Conservation (phyloP, 1,284 basidiomycete genomes). For the Boletus sp. region DNA sequence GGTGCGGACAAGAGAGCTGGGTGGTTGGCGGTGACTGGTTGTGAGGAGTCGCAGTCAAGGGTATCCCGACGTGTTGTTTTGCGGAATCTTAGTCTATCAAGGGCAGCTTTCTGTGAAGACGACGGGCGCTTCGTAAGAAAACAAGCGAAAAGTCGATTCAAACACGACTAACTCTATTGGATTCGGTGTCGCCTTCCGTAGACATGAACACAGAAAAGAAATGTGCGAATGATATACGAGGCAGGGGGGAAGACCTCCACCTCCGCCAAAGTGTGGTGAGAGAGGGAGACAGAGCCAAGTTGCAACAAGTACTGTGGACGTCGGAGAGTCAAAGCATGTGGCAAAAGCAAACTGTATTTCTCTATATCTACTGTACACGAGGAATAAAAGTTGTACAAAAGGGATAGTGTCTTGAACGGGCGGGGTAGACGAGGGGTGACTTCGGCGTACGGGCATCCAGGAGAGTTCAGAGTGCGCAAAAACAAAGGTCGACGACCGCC, state of each 20-base stretch:
- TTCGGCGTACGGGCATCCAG: neutral
- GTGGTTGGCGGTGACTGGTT: constrained; percentile 30
- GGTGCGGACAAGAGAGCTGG: constrained; percentile 28
- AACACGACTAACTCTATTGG: constrained; percentile 39
- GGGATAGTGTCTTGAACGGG: neutral
- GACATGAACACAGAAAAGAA: constrained; percentile 34
- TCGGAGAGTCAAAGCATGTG: constrained; percentile 62
- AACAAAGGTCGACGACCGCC: neutral
- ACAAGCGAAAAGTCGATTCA: constrained; percentile 18
- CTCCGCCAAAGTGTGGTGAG: constrained; percentile 23
- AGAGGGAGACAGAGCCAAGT: constrained; percentile 29
- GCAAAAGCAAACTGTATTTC: constrained; percentile 42
- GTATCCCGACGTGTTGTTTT: constrained; percentile 44
- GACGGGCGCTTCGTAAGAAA: constrained; percentile 36
- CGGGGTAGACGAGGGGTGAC: neutral
- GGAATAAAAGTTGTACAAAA: constrained; percentile 22
- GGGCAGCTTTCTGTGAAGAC: constrained; percentile 48
- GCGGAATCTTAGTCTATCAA: constrained; percentile 59
- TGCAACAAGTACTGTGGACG: constrained; percentile 29
- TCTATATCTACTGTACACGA: constrained; percentile 33
- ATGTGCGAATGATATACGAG: constrained; percentile 14
- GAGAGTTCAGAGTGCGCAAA: neutral
- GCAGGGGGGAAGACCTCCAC: constrained; percentile 13
- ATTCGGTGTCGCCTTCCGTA: constrained; percentile 35
- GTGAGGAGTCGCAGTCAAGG: constrained; percentile 33